A percentile compares a stretch with the other conserved stretches of the same genome.
Evolutionary conservation across 192 early-diverging fungal genomes (phyloP).

Genomic region (Obelidium mucronatum): DNA sequence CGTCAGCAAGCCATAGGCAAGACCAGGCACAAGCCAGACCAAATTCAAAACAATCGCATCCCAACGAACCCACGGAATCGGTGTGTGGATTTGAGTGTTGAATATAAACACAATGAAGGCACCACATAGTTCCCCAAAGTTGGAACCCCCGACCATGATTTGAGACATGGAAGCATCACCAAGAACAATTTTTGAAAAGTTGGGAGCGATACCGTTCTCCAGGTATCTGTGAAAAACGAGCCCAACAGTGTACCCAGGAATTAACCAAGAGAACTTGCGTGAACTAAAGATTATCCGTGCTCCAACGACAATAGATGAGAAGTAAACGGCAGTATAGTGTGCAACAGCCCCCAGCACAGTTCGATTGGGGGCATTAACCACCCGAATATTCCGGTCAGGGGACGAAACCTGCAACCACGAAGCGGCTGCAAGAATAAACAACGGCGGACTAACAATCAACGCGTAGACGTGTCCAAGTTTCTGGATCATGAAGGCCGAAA

Average conservation of each 20-base stretch:
- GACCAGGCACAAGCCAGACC: slow-evolving; percentile 31
- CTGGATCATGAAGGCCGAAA: too few relatives aligned
- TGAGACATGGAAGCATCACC: slow-evolving; percentile 51
- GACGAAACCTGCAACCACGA: slow-evolving; percentile 56
- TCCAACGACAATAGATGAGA: slow-evolving; percentile 52
- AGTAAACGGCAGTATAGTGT: slow-evolving; percentile 52
- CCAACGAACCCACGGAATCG: too few relatives aligned
- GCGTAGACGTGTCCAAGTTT: slow-evolving; percentile 57
- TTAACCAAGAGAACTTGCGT: slow-evolving; percentile 63
- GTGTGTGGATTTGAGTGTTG: too few relatives aligned
- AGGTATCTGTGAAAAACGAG: too few relatives aligned
- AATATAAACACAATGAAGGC: too few relatives aligned
- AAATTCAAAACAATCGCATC: slow-evolving; percentile 50
- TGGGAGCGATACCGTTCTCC: too few relatives aligned
- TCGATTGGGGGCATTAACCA: background rate
- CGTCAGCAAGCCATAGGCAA: slow-evolving; percentile 38
- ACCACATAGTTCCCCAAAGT: slow-evolving; percentile 71
- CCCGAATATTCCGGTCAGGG: slow-evolving; percentile 30
- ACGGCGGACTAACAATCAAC: slow-evolving; percentile 54
- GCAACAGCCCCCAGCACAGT: slow-evolving; percentile 38
- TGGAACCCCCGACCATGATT: slow-evolving; percentile 64
- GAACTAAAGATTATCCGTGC: slow-evolving; percentile 55
- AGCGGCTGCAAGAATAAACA: slow-evolving; percentile 52
- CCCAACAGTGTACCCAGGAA: slow-evolving; percentile 64
- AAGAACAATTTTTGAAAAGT: too few relatives aligned